Evolutionary conservation across 2,329 filamentous ascomycete genomes (phyloP).

Genomic region (Xylariaceae sp.): DNA sequence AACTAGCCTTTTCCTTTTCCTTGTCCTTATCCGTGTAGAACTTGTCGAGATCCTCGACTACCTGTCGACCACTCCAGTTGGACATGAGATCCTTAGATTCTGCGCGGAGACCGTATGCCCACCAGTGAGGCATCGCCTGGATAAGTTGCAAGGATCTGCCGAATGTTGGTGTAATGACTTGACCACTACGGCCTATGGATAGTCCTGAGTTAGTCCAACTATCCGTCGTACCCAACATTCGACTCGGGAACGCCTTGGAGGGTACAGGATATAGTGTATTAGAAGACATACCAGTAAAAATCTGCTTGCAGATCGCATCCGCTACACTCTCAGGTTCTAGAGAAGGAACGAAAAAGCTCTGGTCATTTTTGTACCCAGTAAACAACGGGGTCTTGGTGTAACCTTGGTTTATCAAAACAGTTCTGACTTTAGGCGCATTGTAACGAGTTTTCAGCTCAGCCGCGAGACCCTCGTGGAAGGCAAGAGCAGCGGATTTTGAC

Average conservation of each 20-base stretch:
- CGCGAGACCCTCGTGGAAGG: constrained; percentile 56
- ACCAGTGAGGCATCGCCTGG: constrained; percentile 59
- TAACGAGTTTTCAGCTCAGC: constrained; percentile 49
- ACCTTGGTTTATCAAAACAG: constrained; percentile 61
- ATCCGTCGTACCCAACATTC: too few species aligned
- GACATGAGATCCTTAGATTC: constrained; percentile 39
- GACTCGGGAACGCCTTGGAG: too few species aligned
- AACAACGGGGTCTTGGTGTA: constrained; percentile 62
- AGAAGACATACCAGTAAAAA: constrained; percentile 44
- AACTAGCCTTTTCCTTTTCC: neutral
- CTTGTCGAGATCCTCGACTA: constrained; percentile 42
- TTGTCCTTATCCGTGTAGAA: constrained; percentile 30
- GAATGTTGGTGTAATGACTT: constrained; percentile 51
- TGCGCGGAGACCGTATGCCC: constrained; percentile 50
- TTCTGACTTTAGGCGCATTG: constrained; percentile 53
- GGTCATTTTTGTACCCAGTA: constrained; percentile 48
- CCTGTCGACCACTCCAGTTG: constrained; percentile 44
- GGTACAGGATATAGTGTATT: too few species aligned
- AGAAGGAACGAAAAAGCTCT: constrained; percentile 48
- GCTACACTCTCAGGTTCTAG: constrained; percentile 61
- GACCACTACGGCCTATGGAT: constrained; percentile 39
- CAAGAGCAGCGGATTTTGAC: constrained; percentile 53
- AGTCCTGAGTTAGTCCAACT: too few species aligned
- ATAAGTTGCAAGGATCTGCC: constrained; percentile 39
- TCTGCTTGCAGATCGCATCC: constrained; percentile 57